Percentiles rank a stretch among this genome's conserved stretches.
These are phyloP conservation scores for Trichothecium roseum DNA, from an alignment of 2,329 filamentous ascomycete genomes.

Conservation along the genomic window DNA sequence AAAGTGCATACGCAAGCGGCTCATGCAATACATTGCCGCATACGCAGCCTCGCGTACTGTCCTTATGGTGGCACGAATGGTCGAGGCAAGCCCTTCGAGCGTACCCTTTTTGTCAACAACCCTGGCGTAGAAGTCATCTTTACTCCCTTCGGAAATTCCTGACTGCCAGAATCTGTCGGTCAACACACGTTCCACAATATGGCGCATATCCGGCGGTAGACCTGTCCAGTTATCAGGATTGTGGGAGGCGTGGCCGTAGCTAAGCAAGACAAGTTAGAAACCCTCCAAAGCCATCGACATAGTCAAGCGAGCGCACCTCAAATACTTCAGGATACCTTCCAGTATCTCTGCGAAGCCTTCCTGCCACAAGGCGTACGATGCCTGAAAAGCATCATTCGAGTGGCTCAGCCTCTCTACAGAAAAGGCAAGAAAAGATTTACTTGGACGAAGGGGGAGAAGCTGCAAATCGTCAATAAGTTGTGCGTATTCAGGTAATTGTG, in stretches of 20 bases:
- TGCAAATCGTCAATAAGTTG: neutral
- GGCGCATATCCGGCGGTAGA: conserved; percentile 63
- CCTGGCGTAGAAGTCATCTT: conserved; percentile 91
- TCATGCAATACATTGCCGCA: conserved; percentile 89
- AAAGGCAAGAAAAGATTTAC: conserved; percentile 85
- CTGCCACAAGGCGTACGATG: conserved; percentile 75
- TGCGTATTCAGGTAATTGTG: conserved; percentile 2
- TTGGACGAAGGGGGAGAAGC: conserved; percentile 66
- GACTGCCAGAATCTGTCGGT: conserved; percentile 98
- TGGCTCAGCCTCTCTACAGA: conserved; percentile 84
- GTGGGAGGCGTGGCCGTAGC: conserved; percentile 84
- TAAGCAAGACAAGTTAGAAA: conserved; percentile 18
- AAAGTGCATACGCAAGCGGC: conserved; percentile 74
- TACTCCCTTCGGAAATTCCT: conserved; percentile 88
- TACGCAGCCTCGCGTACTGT: conserved; percentile 91
- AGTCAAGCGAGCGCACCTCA: conserved; percentile 41
- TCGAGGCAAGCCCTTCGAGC: conserved; percentile 87
- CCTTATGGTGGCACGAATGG: conserved; percentile 78
- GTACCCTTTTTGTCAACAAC: conserved; percentile 83
- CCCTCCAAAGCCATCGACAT: conserved; percentile 1
- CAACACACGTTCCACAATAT: conserved; percentile 70
- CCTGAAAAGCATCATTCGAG: conserved; percentile 59
- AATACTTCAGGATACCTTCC: conserved; percentile 74
- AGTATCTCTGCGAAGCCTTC: conserved; percentile 73
- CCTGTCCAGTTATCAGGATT: conserved; percentile 76